Evolutionary conservation across 495 filamentous ascomycete genomes (phyloP).

Genomic region (Tuber borchii): DNA sequence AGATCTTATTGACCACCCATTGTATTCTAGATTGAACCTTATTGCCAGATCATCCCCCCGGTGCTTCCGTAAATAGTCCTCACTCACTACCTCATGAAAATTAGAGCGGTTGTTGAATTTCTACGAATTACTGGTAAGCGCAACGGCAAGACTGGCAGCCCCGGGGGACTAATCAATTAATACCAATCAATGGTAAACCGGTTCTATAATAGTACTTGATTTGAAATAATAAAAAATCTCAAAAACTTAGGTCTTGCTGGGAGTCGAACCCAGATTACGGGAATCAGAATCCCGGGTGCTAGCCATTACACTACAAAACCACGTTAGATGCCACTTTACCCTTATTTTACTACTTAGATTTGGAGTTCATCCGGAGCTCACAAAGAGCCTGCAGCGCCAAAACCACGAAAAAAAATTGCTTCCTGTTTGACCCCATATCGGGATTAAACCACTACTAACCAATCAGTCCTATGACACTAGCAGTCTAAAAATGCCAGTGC

Average conservation of each 20-base stretch:
- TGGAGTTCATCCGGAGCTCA: background rate
- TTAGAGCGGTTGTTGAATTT: background rate
- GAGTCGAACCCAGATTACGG: constrained; percentile 30
- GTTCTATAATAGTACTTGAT: background rate
- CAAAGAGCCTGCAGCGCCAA: too few relatives aligned
- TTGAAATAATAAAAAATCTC: background rate
- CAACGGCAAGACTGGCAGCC: background rate
- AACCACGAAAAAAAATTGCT: background rate
- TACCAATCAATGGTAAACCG: background rate
- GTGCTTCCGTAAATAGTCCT: background rate
- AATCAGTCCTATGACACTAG: background rate
- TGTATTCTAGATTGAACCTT: background rate
- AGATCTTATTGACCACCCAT: background rate
- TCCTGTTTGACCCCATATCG: background rate
- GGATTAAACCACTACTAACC: background rate
- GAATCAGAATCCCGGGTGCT: constrained; percentile 31
- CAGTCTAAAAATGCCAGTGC: background rate
- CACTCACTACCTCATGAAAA: background rate
- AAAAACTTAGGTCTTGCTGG: constrained; percentile 19
- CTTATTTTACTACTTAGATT: background rate
- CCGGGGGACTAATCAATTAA: background rate
- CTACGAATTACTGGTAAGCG: background rate
- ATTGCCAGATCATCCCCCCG: background rate
- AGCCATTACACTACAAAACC: constrained; percentile 30
- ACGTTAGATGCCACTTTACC: background rate